These are phyloP conservation scores for Begonia peltatifolia DNA, from an alignment of 306 rosid genomes.

Conservation along the genomic window DNA sequence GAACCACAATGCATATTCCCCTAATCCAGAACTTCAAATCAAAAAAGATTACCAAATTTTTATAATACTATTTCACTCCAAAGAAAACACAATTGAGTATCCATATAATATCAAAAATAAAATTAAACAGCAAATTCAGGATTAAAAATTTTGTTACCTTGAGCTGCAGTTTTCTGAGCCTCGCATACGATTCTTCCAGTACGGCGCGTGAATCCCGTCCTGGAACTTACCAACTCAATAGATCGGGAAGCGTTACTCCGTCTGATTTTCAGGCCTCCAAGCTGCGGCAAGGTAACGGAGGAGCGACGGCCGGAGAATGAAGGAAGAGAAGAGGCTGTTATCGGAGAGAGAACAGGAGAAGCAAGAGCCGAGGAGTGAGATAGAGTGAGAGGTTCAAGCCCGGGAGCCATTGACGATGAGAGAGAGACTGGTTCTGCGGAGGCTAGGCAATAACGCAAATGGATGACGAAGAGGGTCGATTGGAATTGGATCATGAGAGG, in stretches of 20 bases:
- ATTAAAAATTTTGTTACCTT: constrained; percentile 25
- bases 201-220: constrained; percentile 20
- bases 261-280: constrained; percentile 41
- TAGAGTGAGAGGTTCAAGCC: constrained; percentile 37
- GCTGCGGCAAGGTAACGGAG: constrained; percentile 20
- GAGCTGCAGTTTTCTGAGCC: constrained; percentile 59
- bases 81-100: no score
- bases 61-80: no score
- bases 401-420: constrained; percentile 48
- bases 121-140: not conserved
- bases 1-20: not conserved
- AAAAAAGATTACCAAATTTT: not conserved
- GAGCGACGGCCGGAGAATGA: constrained; percentile 21
- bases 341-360: constrained; percentile 25
- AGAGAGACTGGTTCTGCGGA: not conserved
- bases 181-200: constrained; percentile 38
- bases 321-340: constrained; percentile 21
- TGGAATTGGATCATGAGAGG: not conserved
- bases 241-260: constrained; percentile 15
- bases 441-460: not conserved
- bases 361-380: constrained; percentile 33
- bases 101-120: not conserved
- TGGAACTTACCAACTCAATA: constrained; percentile 10
- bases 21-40: not conserved
- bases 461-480: not conserved